Evolutionary conservation across 257 asterid genomes (phyloP).

Genomic region (Leptodermis oblonga): DNA sequence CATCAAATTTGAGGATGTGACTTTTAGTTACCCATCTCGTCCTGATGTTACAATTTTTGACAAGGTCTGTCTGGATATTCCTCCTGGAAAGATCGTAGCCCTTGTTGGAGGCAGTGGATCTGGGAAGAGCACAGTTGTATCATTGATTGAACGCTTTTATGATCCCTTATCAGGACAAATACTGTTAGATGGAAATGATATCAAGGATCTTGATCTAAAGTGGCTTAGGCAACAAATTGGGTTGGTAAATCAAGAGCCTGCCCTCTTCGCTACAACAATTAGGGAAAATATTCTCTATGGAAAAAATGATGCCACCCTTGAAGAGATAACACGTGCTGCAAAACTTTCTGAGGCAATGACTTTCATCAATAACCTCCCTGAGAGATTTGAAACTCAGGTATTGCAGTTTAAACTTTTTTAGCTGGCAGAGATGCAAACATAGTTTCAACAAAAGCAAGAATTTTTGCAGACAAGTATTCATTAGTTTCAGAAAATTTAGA

Average conservation of each 20-base stretch:
- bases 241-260: constrained; percentile 91
- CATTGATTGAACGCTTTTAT: constrained; percentile 89
- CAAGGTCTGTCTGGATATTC: constrained; percentile 65
- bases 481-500: neutral
- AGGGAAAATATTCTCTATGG: constrained; percentile 83
- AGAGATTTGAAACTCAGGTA: constrained; percentile 90
- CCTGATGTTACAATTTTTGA: constrained; percentile 68
- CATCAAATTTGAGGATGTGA: constrained; percentile 69
- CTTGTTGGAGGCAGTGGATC: constrained; percentile 98
- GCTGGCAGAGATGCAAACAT: neutral
- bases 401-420: neutral
- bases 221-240: constrained; percentile 91
- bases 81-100: constrained; percentile 85
- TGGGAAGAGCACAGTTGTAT: constrained; percentile 91
- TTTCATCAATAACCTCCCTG: constrained; percentile 83
- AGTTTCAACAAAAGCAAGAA: neutral
- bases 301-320: constrained; percentile 64
- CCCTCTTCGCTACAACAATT: constrained; percentile 86
- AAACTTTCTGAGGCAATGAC: constrained; percentile 84
- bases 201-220: constrained; percentile 61
- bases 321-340: constrained; percentile 73
- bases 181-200: constrained; percentile 61
- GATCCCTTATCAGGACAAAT: constrained; percentile 68
- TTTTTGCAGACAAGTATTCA: neutral
- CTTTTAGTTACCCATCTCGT: constrained; percentile 83